A percentile compares a stretch with the other conserved stretches of the same genome.
Conservation (phyloP, 176 grass and related monocot species). For the Carex scoparia region DNA sequence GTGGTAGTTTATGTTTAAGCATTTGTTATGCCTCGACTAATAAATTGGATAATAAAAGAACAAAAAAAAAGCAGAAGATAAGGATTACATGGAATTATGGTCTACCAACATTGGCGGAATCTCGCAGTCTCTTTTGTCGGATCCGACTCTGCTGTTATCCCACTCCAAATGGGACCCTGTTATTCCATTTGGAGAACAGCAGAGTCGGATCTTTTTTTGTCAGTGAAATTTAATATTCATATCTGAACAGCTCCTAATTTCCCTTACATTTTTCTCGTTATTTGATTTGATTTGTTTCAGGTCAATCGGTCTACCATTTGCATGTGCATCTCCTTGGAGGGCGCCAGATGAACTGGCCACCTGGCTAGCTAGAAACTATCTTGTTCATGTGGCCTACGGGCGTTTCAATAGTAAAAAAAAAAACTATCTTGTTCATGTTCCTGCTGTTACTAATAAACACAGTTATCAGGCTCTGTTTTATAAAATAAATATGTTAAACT, state of each 20-base stretch:
- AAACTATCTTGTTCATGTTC: conserved; percentile 9
- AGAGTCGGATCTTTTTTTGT: no score
- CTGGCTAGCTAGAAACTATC: conserved; percentile 41
- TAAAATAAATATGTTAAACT: not conserved
- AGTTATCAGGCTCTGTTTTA: not conserved
- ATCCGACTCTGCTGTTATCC: no score
- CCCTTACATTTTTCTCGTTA: not conserved
- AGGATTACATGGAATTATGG: not conserved
- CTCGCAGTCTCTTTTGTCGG: not conserved
- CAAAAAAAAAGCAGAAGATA: not conserved
- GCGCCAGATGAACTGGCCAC: conserved; percentile 75
- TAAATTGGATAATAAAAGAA: not conserved
- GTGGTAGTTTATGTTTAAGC: not conserved
- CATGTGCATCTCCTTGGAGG: conserved; percentile 69
- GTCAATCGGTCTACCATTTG: conserved; percentile 73
- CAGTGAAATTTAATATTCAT: not conserved
- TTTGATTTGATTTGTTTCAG: conserved; percentile 26
- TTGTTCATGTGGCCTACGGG: not conserved
- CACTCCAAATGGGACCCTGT: no score
- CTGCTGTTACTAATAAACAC: not conserved
- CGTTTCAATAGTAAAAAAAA: no score
- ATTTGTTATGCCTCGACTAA: not conserved
- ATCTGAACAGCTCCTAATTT: not conserved
- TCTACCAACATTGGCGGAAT: not conserved
- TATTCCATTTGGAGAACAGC: no score